Evolutionary conservation across 2,329 filamentous ascomycete genomes (phyloP), one percentile per base, ranked within the genome.

Genomic region (Aspergillus ochraceus): DNA sequence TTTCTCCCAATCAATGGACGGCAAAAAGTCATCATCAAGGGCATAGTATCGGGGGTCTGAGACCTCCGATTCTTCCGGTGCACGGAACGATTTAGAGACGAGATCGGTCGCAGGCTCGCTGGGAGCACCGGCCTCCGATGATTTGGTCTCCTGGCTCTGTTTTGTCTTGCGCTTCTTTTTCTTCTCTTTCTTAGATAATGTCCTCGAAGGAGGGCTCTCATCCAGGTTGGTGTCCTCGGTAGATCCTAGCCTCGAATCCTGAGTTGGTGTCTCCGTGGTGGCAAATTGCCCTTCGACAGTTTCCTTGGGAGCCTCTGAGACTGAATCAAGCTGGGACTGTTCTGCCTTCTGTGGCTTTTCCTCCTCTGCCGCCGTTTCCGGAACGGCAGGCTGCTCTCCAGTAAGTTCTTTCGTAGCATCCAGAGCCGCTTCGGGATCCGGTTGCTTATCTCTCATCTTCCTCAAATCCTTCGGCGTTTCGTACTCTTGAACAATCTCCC

Each of bases 1-100:
- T 54, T 71, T 68, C 19, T 69, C 71, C 74, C 74, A 77, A 55
- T 76, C 74, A 65, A 77, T 77, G 32, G 66, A 57, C 56, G 75
- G 75, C 70, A 72, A 76, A 49, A 65, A 67, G 22, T 76, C 72
- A n/a, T 75, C 71, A 19, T 70, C 68, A 45, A 65, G 60, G 30
- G 59, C 57, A 52, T 57, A 49, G 26, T 62, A 60, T 10, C 50
- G 29, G 30, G 46, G 24, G 36, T 54, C 54, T n/a, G 29, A 20
- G 36, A 39, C 46, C 22, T 49, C 42, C 36, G 60, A 17, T 1
- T 68, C 63, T 12, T 11, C 30, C 45, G 61, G 46, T 19, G 42
- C 47, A 30, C n/a, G 29, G n/a, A 49, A n/a, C 30, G 36, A 52
- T 36, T 60, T 46, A 53, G 20, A 52, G 36, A 49, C 22, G 9